A percentile compares a stretch with the other conserved stretches of the same genome.
phyloP scores from a whole-genome alignment of 306 rosid species.

The Trifolium pratense region DNA sequence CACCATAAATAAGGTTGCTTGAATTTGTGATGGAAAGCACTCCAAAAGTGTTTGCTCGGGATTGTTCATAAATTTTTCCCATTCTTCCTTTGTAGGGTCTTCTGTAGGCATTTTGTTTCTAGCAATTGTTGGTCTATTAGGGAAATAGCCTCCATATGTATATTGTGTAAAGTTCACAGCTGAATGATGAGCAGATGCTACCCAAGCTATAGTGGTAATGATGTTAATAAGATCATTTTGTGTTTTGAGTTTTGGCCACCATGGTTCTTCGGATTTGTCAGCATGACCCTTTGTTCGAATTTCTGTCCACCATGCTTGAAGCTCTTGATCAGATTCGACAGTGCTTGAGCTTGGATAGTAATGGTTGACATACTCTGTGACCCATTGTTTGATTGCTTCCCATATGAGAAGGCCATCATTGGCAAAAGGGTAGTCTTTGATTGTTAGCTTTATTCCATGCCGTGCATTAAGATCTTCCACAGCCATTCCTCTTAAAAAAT shows the following conservation, averaged over 20 bases:
- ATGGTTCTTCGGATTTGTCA: constrained; percentile 51
- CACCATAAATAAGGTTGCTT: constrained; percentile 43
- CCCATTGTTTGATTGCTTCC: constrained; percentile 53
- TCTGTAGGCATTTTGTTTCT: constrained; percentile 54
- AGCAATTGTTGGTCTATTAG: constrained; percentile 49
- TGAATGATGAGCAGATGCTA: constrained; percentile 56
- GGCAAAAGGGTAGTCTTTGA: constrained; percentile 58
- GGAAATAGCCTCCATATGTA: constrained; percentile 48
- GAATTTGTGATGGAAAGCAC: constrained; percentile 54
- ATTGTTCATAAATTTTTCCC: constrained; percentile 40
- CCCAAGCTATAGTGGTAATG: constrained; percentile 49
- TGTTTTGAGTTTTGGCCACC: constrained; percentile 58
- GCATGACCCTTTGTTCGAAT: constrained; percentile 49
- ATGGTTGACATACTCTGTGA: constrained; percentile 49
- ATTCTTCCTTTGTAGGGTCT: constrained; percentile 47
- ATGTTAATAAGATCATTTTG: constrained; percentile 43
- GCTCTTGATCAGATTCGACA: constrained; percentile 48
- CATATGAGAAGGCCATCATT: constrained; percentile 59
- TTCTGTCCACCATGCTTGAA: constrained; percentile 63
- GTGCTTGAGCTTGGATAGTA: constrained; percentile 45
- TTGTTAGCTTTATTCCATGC: constrained; percentile 53
- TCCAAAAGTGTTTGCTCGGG: constrained; percentile 48
- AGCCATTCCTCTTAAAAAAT: constrained; percentile 51
- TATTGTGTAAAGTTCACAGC: constrained; percentile 53
- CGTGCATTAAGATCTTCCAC: constrained; percentile 43